Evolutionary conservation across 768 basidiomycete genomes (phyloP).

Genomic region (Psilocybe azurescens): DNA sequence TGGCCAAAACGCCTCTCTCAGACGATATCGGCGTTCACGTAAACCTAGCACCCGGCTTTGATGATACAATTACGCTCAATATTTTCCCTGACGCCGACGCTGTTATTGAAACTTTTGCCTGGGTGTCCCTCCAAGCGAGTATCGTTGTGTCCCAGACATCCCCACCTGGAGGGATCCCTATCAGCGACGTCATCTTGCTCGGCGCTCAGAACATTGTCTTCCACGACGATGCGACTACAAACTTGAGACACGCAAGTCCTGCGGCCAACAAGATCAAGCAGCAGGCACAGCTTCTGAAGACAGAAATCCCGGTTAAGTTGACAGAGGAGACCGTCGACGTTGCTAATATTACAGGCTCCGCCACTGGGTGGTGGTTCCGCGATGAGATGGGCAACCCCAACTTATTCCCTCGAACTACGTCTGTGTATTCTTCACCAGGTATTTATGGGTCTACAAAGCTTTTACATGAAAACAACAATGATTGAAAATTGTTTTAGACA

Average conservation of each 20-base stretch:
- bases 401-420: neutral
- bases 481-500: neutral
- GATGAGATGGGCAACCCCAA: neutral
- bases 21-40: slow-evolving; percentile 2
- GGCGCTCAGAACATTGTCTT: slow-evolving; percentile 1
- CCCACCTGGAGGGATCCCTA: neutral
- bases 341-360: neutral
- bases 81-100: neutral
- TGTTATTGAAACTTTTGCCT: neutral
- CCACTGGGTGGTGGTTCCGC: slow-evolving; percentile 6
- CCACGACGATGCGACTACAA: slow-evolving; percentile 3
- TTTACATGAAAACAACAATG: neutral
- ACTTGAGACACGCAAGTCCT: neutral
- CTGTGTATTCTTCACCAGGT: slow-evolving; percentile 1
- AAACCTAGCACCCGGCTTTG: neutral
- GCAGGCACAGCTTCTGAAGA: neutral
- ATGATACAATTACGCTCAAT: slow-evolving; percentile 1
- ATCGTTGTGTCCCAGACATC: neutral
- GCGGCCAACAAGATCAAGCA: neutral
- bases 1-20: neutral
- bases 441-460: no score
- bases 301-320: no score
- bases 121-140: slow-evolving; percentile 4
- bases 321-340: neutral
- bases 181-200: neutral